phyloP scores from a whole-genome alignment of 1,284 basidiomycete genomes.

The Cryptococcus floricola region DNA sequence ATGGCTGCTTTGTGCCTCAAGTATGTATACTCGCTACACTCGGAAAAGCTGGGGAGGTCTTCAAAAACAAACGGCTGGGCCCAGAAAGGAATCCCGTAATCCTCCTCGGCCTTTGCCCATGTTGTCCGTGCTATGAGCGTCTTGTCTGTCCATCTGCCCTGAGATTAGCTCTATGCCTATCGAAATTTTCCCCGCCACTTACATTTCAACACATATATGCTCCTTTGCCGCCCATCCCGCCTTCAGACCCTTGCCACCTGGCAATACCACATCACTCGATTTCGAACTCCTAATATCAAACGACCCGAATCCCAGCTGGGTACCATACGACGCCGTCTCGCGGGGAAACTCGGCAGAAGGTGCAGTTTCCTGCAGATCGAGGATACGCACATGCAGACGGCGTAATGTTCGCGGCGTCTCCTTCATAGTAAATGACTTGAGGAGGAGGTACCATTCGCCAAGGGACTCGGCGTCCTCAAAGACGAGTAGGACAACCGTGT shows the following conservation, averaged over 20 bases:
- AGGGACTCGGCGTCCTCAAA: background rate
- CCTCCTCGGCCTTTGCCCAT: constrained; percentile 22
- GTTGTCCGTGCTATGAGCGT: constrained; percentile 22
- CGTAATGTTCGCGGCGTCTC: constrained; percentile 13
- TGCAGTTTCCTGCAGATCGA: constrained; percentile 24
- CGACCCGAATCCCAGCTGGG: background rate
- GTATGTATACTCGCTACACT: constrained; percentile 19
- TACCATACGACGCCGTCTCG: background rate
- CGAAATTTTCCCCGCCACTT: background rate
- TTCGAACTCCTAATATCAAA: constrained; percentile 7
- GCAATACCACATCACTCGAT: background rate
- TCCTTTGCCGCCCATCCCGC: constrained; percentile 26
- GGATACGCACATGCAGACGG: constrained; percentile 19
- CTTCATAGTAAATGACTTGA: constrained; percentile 2
- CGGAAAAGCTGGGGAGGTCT: constrained; percentile 16
- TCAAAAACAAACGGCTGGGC: constrained; percentile 24
- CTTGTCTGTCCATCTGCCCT: constrained; percentile 17
- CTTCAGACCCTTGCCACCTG: constrained; percentile 3
- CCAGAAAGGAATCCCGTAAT: constrained; percentile 25
- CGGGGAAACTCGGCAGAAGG: background rate
- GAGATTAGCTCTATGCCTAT: background rate
- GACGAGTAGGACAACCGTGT: constrained; percentile 1
- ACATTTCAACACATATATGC: constrained; percentile 24
- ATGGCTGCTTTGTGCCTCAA: background rate
- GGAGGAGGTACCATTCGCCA: constrained; percentile 8